Percentiles rank a stretch among this genome's conserved stretches.
These are phyloP conservation scores for Crucibulum laeve DNA, from an alignment of 768 basidiomycete genomes.

Conservation along the genomic window DNA sequence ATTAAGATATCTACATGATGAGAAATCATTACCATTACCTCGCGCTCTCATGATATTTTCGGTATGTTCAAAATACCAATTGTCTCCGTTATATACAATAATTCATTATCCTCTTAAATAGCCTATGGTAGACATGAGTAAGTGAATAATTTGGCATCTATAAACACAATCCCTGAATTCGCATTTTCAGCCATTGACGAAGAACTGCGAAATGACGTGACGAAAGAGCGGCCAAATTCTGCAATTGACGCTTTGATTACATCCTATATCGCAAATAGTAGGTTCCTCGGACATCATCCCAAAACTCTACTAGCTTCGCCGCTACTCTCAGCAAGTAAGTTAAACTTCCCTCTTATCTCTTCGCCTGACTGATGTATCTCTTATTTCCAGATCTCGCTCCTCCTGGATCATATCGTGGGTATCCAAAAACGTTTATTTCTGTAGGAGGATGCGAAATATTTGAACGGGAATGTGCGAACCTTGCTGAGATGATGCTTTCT, in stretches of 20 bases:
- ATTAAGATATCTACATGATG: slow-evolving; percentile 7
- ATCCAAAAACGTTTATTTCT: slow-evolving; percentile 14
- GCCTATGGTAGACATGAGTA: slow-evolving; percentile 17
- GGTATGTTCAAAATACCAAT: slow-evolving; percentile 6
- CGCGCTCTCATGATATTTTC: slow-evolving; percentile 14
- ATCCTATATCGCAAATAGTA: neutral
- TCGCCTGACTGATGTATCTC: neutral
- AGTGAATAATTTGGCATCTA: neutral
- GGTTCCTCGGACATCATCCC: slow-evolving; percentile 5
- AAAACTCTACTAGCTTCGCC: slow-evolving; percentile 9
- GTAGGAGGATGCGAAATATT: slow-evolving; percentile 16
- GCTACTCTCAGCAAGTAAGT: slow-evolving; percentile 13
- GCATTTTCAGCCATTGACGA: neutral
- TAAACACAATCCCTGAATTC: slow-evolving; percentile 13
- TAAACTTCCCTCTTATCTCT: neutral
- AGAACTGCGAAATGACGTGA: neutral
- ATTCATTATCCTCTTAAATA: slow-evolving; percentile 1
- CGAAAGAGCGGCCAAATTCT: neutral
- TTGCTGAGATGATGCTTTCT: slow-evolving; percentile 9
- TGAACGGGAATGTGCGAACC: slow-evolving; percentile 13
- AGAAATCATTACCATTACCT: slow-evolving; percentile 15
- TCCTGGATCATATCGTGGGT: slow-evolving; percentile 10
- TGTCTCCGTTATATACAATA: neutral
- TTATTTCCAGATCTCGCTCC: slow-evolving; percentile 8
- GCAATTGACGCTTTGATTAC: neutral